phyloP scores from a whole-genome alignment of 345 rosid species.

The Salix brachista region DNA sequence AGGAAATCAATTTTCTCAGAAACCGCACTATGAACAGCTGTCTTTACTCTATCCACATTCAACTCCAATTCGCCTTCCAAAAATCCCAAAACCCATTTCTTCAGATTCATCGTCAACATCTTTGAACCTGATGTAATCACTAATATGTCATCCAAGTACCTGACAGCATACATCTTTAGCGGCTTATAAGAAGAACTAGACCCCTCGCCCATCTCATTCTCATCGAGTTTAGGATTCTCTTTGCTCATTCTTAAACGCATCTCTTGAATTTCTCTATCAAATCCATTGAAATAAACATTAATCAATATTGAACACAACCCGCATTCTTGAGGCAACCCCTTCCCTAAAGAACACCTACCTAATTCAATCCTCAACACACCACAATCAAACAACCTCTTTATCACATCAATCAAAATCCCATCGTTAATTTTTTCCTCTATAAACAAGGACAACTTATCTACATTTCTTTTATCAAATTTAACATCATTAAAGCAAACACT shows the following conservation, averaged over 20 bases:
- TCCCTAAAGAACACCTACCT: conserved; percentile 59
- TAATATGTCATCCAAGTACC: conserved; percentile 90
- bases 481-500: conserved; percentile 44
- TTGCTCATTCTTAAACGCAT: conserved; percentile 47
- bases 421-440: conserved; percentile 63
- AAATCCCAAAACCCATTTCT: conserved; percentile 44
- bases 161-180: conserved; percentile 56
- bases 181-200: conserved; percentile 62
- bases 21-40: conserved; percentile 72
- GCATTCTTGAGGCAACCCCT: conserved; percentile 87
- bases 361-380: conserved; percentile 53
- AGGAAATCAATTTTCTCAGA: conserved; percentile 74
- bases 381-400: conserved; percentile 55
- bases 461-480: conserved; percentile 35
- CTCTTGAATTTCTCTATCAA: conserved; percentile 68
- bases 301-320: conserved; percentile 59
- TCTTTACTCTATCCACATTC: conserved; percentile 59
- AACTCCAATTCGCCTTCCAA: conserved; percentile 57
- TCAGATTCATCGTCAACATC: conserved; percentile 56
- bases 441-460: conserved; percentile 47
- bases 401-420: conserved; percentile 41
- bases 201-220: conserved; percentile 22
- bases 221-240: conserved; percentile 43
- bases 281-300: conserved; percentile 67
- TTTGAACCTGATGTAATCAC: conserved; percentile 75